These are phyloP conservation scores for Elongisporangium senticosum DNA, from an alignment of 352 stramenopile species.

Conservation along the genomic window DNA sequence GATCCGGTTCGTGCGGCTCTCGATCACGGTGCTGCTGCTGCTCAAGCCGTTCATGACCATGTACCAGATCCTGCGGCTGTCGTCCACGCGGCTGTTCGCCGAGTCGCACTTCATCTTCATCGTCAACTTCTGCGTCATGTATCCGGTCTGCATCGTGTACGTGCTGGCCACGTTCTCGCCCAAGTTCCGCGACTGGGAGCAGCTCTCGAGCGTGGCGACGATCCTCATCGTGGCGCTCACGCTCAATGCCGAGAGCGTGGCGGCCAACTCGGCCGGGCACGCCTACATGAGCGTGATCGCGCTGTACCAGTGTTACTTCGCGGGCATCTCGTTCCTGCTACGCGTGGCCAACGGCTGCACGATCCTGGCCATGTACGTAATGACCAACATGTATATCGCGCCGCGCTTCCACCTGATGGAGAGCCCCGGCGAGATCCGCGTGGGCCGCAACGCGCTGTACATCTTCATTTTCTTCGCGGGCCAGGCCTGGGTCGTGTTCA, in stretches of 20 bases:
- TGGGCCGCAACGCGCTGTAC: constrained; percentile 68
- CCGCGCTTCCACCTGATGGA: constrained; percentile 32
- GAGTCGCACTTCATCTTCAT: constrained; percentile 67
- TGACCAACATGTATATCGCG: constrained; percentile 55
- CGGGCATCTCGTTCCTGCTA: constrained; percentile 73
- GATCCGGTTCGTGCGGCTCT: constrained; percentile 65
- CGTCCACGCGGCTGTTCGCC: constrained; percentile 36
- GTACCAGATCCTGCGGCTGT: constrained; percentile 53
- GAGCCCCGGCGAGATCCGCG: constrained; percentile 40
- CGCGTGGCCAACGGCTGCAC: constrained; percentile 47
- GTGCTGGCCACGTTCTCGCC: constrained; percentile 70
- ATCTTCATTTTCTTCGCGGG: constrained; percentile 79
- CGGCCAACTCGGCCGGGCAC: constrained; percentile 62
- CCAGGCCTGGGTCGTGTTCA: constrained; percentile 82
- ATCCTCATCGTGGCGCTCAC: constrained; percentile 54
- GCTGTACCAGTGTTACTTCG: constrained; percentile 81
- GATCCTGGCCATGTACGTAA: constrained; percentile 58
- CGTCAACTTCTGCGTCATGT: constrained; percentile 77
- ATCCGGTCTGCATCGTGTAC: constrained; percentile 49
- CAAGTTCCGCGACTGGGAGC: constrained; percentile 52
- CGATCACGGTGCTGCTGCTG: constrained; percentile 56
- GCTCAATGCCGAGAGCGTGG: constrained; percentile 59
- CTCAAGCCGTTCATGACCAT: constrained; percentile 76
- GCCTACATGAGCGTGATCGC: constrained; percentile 76
- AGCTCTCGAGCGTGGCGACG: constrained; percentile 41